Evolutionary conservation across 305 asterid genomes (phyloP), one percentile per base, ranked within the genome.

Genomic region (Solanum hybrid): DNA sequence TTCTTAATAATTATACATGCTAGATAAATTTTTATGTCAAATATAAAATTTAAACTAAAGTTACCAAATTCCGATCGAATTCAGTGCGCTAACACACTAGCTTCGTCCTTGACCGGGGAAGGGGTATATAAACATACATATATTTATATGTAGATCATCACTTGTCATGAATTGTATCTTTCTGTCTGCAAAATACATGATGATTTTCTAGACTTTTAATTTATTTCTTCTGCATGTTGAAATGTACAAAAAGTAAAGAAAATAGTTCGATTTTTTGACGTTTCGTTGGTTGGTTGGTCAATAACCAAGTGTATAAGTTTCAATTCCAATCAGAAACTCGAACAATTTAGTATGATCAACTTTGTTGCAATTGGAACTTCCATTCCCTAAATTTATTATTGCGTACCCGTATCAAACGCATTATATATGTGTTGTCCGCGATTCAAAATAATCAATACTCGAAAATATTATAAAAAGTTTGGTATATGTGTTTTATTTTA

Each of bases 201-300:
- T 91, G 88, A n/a, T 31, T 42, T 72, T 40, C 14, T 66, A 66
- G 75, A 66, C 31, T n/a, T 66, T 56, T 56, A 17, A 56, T 56
- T 56, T 16, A 16, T 56, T 56, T 16, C 6, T 17, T 51, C 17
- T 46, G 73, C 87, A 82, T 82, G 87, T 82, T 82, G 34, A 82
- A 35, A 34, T 38, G 81, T 29, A 79, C 64, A 13, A 31, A 40
- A 78, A 35, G 84, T 78, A 34, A 78, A 64, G 38, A 37, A 88
- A 88, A 73, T 66, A 91, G 86, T 89, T 29, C 35, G 32, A 51
- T 5, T 40, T 31, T 7, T 31, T 20, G 60, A 92, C 93, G 93
- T 92, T 90, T 90, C 90, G 90, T 64, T 91, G 34, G 87, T 5
- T 24, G 86, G 90, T 92, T 92, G 94, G 93, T 78, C 88, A 10